Base-by-base conservation (phyloP, 345 rosid genomes). In the Citrus cavaleriei region DNA sequence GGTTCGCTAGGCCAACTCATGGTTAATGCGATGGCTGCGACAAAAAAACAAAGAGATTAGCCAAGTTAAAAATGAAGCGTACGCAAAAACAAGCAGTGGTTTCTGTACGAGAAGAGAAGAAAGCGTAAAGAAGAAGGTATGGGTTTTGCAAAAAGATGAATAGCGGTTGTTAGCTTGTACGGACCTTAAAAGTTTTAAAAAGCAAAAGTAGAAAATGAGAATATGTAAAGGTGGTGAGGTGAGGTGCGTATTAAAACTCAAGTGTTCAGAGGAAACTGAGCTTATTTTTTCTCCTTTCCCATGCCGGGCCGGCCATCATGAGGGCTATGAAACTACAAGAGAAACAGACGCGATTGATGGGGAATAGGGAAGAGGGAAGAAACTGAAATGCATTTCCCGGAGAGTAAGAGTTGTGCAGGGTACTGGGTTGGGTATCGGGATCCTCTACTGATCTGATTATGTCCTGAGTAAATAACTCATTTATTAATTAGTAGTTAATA, bases 1-100 rank as follows among this genome's bases (percentile, higher is more conserved):
- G 12, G 13, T 4, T 67, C 37, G 21, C 71, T 77, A 49, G 46
- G 49, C 79, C 76, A 70, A 66, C 74, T 49, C 85, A 80, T 87
- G 54, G 42, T 71, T 66, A 66, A 66, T 1, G 25, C n/a, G 4
- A 4, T 4, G 57, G 57, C 49, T 42, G 0, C 13, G 7, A 38
- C 68, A 65, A 65, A 38, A 38, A 22, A 32, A 37, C 34, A 32
- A 59, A 27, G 22, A 28, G 67, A 63, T 28, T 63, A 67, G 49
- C 13, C 1, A 18, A 7, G 34, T 7, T 5, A 35, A 49, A 51
- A 70, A 25, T 16, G 62, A 24, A 61, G 13, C 6, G 5, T 51
- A 51, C 22, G 22, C 2, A 51, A 49, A 14, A 3, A 3, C 55
- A 12, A 49, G 21, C 1, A 49, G 21, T 49, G 19, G 21, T 49